Base-by-base conservation (phyloP, 208 protist species). In the Wallacemonas sp. region DNA sequence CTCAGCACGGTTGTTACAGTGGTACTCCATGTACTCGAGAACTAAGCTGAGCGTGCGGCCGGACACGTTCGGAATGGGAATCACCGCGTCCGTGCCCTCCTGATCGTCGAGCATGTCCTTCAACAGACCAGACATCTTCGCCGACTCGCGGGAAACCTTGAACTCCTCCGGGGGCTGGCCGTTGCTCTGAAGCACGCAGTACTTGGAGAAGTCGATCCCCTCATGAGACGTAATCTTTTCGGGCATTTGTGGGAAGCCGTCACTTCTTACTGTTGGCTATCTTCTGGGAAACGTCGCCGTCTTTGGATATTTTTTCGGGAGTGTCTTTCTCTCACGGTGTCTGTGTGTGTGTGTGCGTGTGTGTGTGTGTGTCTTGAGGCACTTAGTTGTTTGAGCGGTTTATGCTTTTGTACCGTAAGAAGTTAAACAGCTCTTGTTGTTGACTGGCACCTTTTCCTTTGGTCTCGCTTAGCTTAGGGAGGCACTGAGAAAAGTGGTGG, bases 11-110 rank as follows among this genome's bases (percentile, higher is more conserved):
- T 94, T 82, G 32, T 87, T 65, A 72, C 71, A 72, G 85, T 98
- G 96, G 74, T 98, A 90, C 79, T 97, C 84, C 81, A 93, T 93
- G 84, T 97, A 98, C 72, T 97, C 91, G 46, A 98, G 87, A 32
- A 98, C 93, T 20, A 97, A 83, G 16, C 74, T 48, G 20, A 98
- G 83, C 20, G 91, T 96, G 59, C 85, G 89, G 16, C 81, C 88
- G 8, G 87, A 86, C n/a, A 97, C 91, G 81, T 96, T 95, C 44
- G 92, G 93, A 38, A 98, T 85, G 14, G 93, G 92, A 64, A 98
- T 96, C 57, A 89, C 85, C n/a, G 89, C 83, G 50, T 90, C 77
- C 31, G 64, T 75, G 66, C 73, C 77, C 33, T 86, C 83, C 50
- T 76, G 72, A 59, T 96, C 93, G 26, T 96, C 91, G 23, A 97